Base-by-base conservation (phyloP, 2,329 filamentous ascomycete species). In the Ascomycota sp. region DNA sequence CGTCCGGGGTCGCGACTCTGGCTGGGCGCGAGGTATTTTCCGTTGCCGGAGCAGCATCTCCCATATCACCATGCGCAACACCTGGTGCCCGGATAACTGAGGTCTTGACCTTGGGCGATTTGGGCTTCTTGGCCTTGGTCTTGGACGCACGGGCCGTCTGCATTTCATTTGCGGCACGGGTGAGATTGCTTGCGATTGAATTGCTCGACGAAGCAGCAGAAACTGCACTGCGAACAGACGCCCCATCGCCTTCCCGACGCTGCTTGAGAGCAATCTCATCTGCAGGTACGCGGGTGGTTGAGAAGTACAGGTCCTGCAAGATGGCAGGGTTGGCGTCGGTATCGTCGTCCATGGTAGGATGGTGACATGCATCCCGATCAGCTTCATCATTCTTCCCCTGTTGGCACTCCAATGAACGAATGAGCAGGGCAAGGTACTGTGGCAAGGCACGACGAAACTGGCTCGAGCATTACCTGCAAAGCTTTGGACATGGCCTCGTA, bases 231-330 rank as follows among this genome's bases (percentile, higher is more conserved):
- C 34, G 35, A 27, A 40, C 36, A 20, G 43, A 42, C 25, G 40
- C 36, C 2, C 41, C 43, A 30, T 48, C 46, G 34, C 46, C 49
- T 22, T 46, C 35, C 30, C 44, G 40, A 27, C 46, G 45, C 30
- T 43, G 43, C 38, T 51, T 50, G 21, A 45, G 40, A 13, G 41
- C 38, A 30, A 48, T 33, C 28, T 52, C 45, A 19, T 43, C 46
- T 27, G 46, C 40, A 6, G 44, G 40, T 9, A 44, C 34, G 11
- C 39, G 36, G 11, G 36, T 20, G 4, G 37, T 34, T 9, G 43
- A 32, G n/a, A n/a, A n/a, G n/a, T n/a, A n/a, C n/a, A n/a, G n/a
- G n/a, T n/a, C n/a, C n/a, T n/a, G n/a, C n/a, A n/a, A n/a, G n/a
- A n/a, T 38, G 13, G 40, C 37, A 22, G 41, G 38, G 13, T 40